Evolutionary conservation across 257 asterid genomes (phyloP).

Genomic region (Solanum neorickii): DNA sequence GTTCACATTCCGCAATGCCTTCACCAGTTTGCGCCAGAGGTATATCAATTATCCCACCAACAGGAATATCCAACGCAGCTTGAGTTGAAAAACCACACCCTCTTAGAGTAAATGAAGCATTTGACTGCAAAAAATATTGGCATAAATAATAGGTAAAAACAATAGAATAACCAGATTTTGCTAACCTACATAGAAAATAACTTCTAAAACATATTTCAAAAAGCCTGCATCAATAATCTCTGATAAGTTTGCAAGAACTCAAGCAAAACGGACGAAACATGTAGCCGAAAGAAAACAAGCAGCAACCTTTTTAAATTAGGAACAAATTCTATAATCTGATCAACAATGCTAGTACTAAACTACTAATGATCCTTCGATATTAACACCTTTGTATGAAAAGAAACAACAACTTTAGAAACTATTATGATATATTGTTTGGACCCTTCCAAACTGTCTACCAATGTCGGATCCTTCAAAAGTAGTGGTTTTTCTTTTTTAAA

Average conservation of each 20-base stretch:
- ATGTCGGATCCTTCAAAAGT: neutral
- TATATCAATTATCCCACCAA: conserved; percentile 51
- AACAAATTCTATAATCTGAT: neutral
- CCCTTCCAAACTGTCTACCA: neutral
- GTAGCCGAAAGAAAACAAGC: neutral
- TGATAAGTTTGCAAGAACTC: neutral
- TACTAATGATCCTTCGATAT: neutral
- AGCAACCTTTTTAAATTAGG: neutral
- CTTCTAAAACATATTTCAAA: neutral
- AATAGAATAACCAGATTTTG: neutral
- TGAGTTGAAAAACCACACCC: conserved; percentile 41
- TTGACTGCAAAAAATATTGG: conserved; percentile 18
- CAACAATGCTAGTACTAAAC: neutral
- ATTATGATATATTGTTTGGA: neutral
- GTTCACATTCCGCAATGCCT: conserved; percentile 99
- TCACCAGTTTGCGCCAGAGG: conserved; percentile 99
- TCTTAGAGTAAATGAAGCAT: conserved; percentile 26
- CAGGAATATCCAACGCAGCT: conserved; percentile 31
- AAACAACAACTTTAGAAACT: neutral
- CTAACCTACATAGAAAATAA: neutral
- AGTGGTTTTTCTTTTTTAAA: neutral
- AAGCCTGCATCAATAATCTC: neutral
- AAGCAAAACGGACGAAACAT: neutral
- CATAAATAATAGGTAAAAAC: neutral
- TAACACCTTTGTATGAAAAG: neutral